Evolutionary conservation across 192 early-diverging fungal species (phyloP), one percentile per base, ranked within the genome.

Genomic region (Lunasporangiospora selenospora): DNA sequence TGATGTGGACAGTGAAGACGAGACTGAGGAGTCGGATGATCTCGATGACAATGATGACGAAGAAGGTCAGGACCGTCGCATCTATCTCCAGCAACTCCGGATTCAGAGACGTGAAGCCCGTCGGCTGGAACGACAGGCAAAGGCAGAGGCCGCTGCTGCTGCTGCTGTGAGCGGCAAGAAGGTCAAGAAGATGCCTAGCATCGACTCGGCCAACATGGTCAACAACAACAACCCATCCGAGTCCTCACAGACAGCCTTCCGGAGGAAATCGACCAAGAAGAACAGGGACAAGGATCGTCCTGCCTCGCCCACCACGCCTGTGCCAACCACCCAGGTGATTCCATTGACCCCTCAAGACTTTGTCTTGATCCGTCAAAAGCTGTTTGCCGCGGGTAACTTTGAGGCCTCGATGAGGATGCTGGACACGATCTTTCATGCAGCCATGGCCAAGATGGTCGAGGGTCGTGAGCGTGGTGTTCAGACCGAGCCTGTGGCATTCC

Each of bases 381-480:
- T 73, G 15, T 73, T 73, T 63, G 69, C 69, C 0, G 69, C 69
- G 37, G 69, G 69, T 16, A 73, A 73, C 42, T 73, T 73, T 47
- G 69, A 73, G 31, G 69, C 69, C 9, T 63, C 69, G 32, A 73
- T 73, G 69, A 51, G 69, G 4, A 73, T 73, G 69, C 36, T 73
- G 38, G 69, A 73, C 31, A 73, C 69, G 6, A 73, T 73, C 29
- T 63, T 73, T 55, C 69, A 73, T 58, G 69, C 69, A 0, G 69
- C 69, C 15, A 73, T 73, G 69, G 69, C 69, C 49, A 73, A 73
- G 61, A 73, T 73, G 69, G 54, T 73, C 21, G 69, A 73, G 50
- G 69, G 69, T 33, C 59, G 59, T 18, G 69, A 73, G 27, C 69
- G 69, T 58, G 69, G 69, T 38, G 55, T 73, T 4, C 69, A 73